Evolutionary conservation across 2,329 filamentous ascomycete species (phyloP).

Genomic region (Claviceps capensis): DNA sequence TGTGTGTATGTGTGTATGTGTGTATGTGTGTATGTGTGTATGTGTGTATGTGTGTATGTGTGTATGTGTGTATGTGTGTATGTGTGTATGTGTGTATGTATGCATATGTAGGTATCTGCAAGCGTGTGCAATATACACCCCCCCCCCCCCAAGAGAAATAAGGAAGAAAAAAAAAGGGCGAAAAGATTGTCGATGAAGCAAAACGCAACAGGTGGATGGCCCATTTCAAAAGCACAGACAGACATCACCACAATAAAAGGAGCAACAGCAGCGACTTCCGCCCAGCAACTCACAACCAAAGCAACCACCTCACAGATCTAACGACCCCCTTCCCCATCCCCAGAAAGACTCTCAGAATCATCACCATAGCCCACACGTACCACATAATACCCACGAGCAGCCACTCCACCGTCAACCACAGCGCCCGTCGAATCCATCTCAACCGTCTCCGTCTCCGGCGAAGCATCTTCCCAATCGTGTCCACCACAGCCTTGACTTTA

Average conservation of each 20-base stretch:
- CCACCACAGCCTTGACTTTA: slow-evolving; percentile 65
- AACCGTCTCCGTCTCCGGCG: slow-evolving; percentile 53
- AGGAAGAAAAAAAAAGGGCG: not conserved
- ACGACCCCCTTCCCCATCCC: slow-evolving; percentile 47
- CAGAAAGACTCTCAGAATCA: slow-evolving; percentile 53
- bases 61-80: too few species aligned
- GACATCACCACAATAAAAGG: not conserved
- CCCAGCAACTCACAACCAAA: slow-evolving; percentile 49
- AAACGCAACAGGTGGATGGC: not conserved
- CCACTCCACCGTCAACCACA: slow-evolving; percentile 82
- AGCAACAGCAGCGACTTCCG: too few species aligned
- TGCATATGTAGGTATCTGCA: too few species aligned
- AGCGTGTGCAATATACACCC: not conserved
- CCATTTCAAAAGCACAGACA: not conserved
- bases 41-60: too few species aligned
- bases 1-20: too few species aligned
- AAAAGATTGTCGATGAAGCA: not conserved
- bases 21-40: too few species aligned
- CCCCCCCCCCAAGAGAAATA: too few species aligned
- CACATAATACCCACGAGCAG: slow-evolving; percentile 79
- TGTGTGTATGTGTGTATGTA: too few species aligned
- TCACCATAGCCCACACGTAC: slow-evolving; percentile 85
- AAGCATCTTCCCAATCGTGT: slow-evolving; percentile 65
- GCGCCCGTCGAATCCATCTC: slow-evolving; percentile 59
- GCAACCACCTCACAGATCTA: slow-evolving; percentile 58